Base-by-base conservation (phyloP, 1,139 yeast genomes). In the Candida glucosophila region DNA sequence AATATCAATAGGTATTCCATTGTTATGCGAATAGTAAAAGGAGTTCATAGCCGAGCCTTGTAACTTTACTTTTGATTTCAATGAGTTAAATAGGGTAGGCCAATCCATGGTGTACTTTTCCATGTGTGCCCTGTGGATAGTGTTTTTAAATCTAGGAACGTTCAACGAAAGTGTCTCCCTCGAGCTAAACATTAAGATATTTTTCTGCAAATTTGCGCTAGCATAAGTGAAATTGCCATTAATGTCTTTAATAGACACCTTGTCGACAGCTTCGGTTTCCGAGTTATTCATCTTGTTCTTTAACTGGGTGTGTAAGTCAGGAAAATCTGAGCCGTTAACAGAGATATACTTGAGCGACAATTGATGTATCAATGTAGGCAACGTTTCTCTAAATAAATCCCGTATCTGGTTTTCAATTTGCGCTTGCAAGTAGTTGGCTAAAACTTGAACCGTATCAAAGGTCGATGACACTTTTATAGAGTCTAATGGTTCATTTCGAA, bases 401-500 rank as follows among this genome's bases (percentile, higher is more conserved):
- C 93, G 58, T 22, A 85, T 77, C 48, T 82, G 92, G 30, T 65
- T 69, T 47, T 85, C 95, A 35, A 85, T 85, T 47, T 83, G 92
- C 24, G 70, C 70, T 44, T 85, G 95, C 30, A 85, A 55, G 39
- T 82, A 81, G 33, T 75, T 69, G 11, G 93, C 92, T 43, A 85
- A 73, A 2, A 85, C 88, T 29, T 81, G 83, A 21, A 85, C 80
- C 22, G 79, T 74, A 50, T 85, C 95, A 53, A 85, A 83, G 9
- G 94, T 79, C 6, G 93, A 80, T 31, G 77, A 73, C 6, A 85
- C 94, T 36, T 76, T 76, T 34, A 85, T 82, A 15, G 78, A 72
- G 37, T 82, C 93, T 32, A 85, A 61, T 0, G 95, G 95, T 50
- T 85, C 95, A 50, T 85, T 85, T 39, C 90, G 67, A 53, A 85